Percentiles rank a stretch among this genome's conserved stretches.
phyloP scores from a whole-genome alignment of 495 filamentous ascomycete species.

The Penicillium malachiteum region DNA sequence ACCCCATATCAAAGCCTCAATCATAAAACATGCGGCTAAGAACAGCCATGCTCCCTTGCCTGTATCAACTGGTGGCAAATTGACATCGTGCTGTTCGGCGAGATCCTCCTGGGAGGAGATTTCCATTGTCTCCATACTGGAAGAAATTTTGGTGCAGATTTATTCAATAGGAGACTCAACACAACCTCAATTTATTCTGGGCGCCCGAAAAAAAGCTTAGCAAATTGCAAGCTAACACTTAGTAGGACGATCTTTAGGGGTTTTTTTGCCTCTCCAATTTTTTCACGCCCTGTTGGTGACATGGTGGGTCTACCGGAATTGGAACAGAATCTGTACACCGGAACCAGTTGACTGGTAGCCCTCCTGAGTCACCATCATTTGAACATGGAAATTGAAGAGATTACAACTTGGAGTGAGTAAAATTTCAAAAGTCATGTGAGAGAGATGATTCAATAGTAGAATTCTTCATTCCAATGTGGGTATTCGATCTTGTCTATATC shows the following conservation, averaged over 20 bases:
- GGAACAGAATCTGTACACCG: too few relatives aligned
- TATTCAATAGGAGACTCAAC: too few relatives aligned
- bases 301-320: too few relatives aligned
- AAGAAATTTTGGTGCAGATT: background rate
- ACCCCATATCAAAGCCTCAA: conserved; percentile 70
- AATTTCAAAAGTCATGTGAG: background rate
- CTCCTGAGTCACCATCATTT: too few relatives aligned
- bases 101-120: conserved; percentile 6
- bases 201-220: too few relatives aligned
- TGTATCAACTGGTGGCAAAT: conserved; percentile 52
- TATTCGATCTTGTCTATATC: conserved; percentile 28
- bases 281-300: too few relatives aligned
- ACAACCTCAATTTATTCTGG: background rate
- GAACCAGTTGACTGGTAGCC: too few relatives aligned
- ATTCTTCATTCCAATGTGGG: conserved; percentile 7
- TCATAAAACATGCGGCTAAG: conserved; percentile 58
- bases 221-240: too few relatives aligned
- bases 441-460: background rate
- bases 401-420: too few relatives aligned
- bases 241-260: too few relatives aligned
- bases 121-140: conserved; percentile 13
- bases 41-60: conserved; percentile 66
- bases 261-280: too few relatives aligned
- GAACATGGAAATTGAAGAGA: too few relatives aligned
- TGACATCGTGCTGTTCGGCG: conserved; percentile 30